Conservation (phyloP, 805 yeast species). For the Ogataea ramenticola region DNA sequence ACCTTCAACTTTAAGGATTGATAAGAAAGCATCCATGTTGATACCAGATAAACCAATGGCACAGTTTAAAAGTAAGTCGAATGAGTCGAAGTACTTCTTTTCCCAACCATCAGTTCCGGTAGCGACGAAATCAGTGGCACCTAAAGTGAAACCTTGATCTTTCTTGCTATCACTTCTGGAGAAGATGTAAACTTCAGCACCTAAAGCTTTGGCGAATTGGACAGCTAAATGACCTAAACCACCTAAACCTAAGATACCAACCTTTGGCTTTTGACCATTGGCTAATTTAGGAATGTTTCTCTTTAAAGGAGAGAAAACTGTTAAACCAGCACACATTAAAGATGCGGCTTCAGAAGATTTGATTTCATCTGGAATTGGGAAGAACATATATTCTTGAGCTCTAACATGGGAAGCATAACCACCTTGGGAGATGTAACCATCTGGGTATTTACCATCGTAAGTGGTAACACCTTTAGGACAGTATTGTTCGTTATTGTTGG, state of each 20-base stretch:
- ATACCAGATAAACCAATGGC: constrained; percentile 33
- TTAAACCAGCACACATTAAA: constrained; percentile 45
- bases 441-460: constrained; percentile 31
- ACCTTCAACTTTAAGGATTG: constrained; percentile 28
- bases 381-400: constrained; percentile 38
- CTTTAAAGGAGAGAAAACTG: constrained; percentile 41
- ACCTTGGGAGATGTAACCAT: constrained; percentile 31
- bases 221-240: constrained; percentile 43
- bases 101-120: constrained; percentile 40
- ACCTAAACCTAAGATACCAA: constrained; percentile 39
- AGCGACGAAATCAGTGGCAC: constrained; percentile 37
- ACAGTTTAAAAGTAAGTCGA: constrained; percentile 36
- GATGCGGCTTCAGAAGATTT: constrained; percentile 38
- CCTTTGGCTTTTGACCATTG: constrained; percentile 26
- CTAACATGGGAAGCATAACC: constrained; percentile 43
- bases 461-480: constrained; percentile 35
- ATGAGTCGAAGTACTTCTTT: constrained; percentile 21
- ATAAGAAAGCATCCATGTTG: constrained; percentile 27
- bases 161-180: constrained; percentile 34
- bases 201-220: constrained; percentile 36
- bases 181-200: constrained; percentile 38
- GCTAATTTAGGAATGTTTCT: constrained; percentile 28
- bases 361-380: constrained; percentile 39
- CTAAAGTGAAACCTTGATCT: constrained; percentile 31
- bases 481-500: constrained; percentile 36